Evolutionary conservation across 2,329 filamentous ascomycete species (phyloP).

Genomic region (Venturia nashicola): DNA sequence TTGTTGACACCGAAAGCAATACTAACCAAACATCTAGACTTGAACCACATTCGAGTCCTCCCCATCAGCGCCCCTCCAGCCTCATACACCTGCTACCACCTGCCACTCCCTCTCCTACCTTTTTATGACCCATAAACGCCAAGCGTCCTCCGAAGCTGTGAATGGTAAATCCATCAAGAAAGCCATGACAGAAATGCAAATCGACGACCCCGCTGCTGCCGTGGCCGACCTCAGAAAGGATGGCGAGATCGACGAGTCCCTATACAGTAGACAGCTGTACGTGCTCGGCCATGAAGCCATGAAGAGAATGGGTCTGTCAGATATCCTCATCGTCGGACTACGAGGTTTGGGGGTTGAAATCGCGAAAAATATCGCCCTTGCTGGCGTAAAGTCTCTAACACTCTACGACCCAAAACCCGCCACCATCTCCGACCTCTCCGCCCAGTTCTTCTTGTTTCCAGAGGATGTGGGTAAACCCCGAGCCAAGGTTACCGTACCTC

Average conservation of each 20-base stretch:
- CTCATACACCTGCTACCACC: background rate
- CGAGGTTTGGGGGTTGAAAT: slow-evolving; percentile 95
- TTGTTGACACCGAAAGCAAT: background rate
- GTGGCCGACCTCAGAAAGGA: slow-evolving; percentile 47
- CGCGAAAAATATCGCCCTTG: slow-evolving; percentile 95
- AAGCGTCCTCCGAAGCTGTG: background rate
- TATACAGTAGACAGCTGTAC: slow-evolving; percentile 58
- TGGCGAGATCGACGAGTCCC: slow-evolving; percentile 54
- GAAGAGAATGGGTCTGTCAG: slow-evolving; percentile 97
- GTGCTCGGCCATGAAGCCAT: slow-evolving; percentile 73
- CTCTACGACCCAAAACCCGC: slow-evolving; percentile 82
- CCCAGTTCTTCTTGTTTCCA: slow-evolving; percentile 88
- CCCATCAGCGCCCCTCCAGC: background rate
- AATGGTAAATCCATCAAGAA: slow-evolving; percentile 1
- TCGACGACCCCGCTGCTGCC: slow-evolving; percentile 45
- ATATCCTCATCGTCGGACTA: slow-evolving; percentile 81
- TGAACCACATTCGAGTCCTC: background rate
- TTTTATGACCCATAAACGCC: background rate
- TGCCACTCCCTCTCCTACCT: background rate
- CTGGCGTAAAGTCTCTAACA: slow-evolving; percentile 93
- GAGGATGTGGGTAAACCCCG: slow-evolving; percentile 87
- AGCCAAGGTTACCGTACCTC: slow-evolving; percentile 73
- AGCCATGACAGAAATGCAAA: slow-evolving; percentile 37
- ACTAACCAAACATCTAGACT: background rate
- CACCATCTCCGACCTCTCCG: slow-evolving; percentile 77